These are phyloP conservation scores for Aspergillus proliferans DNA, from an alignment of 2,329 filamentous ascomycete genomes.

Conservation along the genomic window DNA sequence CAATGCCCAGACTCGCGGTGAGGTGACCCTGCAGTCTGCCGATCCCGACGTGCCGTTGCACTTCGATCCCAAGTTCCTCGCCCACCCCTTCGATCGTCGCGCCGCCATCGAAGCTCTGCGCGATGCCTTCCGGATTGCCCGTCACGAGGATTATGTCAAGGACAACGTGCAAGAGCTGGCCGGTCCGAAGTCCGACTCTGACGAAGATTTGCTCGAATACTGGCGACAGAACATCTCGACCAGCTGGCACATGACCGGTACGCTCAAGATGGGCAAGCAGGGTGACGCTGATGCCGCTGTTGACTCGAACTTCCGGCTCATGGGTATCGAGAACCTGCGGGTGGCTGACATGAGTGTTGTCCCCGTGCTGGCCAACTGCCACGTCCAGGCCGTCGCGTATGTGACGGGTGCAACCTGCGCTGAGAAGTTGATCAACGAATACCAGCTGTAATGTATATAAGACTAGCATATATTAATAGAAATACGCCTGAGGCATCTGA, in stretches of 20 bases:
- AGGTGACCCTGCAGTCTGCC: constrained; percentile 48
- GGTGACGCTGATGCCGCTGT: constrained; percentile 43
- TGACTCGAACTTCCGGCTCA: constrained; percentile 38
- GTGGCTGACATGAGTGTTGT: constrained; percentile 41
- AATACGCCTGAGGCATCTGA: no score
- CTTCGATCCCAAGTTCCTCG: constrained; percentile 50
- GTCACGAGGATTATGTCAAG: constrained; percentile 41
- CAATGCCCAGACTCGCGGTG: constrained; percentile 51
- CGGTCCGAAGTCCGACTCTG: constrained; percentile 44
- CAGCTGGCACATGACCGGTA: constrained; percentile 54
- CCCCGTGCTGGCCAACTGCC: constrained; percentile 41
- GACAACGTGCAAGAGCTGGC: constrained; percentile 38
- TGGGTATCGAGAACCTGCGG: constrained; percentile 33
- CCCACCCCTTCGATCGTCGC: constrained; percentile 50
- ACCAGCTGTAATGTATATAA: constrained; percentile 23
- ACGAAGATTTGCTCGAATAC: constrained; percentile 49
- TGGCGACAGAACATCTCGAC: constrained; percentile 42
- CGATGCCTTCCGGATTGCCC: constrained; percentile 37
- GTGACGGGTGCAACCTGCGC: constrained; percentile 48
- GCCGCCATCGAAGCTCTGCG: constrained; percentile 45
- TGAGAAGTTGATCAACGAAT: constrained; percentile 45
- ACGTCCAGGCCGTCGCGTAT: constrained; percentile 51
- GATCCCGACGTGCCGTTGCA: constrained; percentile 47
- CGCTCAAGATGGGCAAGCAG: constrained; percentile 50
- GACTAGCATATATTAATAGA: no score